These are phyloP conservation scores for Amanita inopinata DNA, from an alignment of 768 basidiomycete genomes.

Conservation along the genomic window DNA sequence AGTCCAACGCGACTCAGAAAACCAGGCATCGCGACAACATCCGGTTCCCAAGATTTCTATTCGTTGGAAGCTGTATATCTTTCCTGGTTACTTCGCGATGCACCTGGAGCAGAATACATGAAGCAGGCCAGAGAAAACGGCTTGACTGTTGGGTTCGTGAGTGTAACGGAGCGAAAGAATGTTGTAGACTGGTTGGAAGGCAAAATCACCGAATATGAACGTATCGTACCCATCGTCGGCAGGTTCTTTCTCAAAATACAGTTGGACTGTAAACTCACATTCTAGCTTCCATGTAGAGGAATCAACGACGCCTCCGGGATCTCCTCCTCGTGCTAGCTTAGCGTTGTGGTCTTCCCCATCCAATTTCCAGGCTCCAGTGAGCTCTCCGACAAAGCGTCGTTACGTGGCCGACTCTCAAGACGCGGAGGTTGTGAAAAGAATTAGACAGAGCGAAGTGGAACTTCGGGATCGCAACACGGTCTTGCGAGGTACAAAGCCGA, in stretches of 20 bases:
- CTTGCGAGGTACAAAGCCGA: constrained; percentile 72
- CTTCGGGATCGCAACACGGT: constrained; percentile 77
- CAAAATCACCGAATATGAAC: constrained; percentile 35
- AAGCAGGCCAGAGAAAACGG: constrained; percentile 72
- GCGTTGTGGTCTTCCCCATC: constrained; percentile 20
- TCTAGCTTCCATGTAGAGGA: constrained; percentile 22
- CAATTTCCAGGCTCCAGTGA: constrained; percentile 20
- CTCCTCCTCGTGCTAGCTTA: constrained; percentile 20
- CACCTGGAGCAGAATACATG: constrained; percentile 79
- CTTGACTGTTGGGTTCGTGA: constrained; percentile 66
- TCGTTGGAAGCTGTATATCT: constrained; percentile 75
- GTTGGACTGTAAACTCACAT: neutral
- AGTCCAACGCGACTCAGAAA: constrained; percentile 72
- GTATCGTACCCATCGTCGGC: constrained; percentile 39
- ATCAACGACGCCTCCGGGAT: constrained; percentile 49
- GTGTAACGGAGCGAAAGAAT: constrained; percentile 78
- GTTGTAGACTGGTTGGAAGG: constrained; percentile 84
- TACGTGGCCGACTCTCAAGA: constrained; percentile 76
- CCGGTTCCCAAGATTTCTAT: constrained; percentile 56
- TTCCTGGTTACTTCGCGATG: constrained; percentile 72
- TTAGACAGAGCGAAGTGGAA: constrained; percentile 68
- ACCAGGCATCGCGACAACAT: constrained; percentile 35
- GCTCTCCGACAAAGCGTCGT: constrained; percentile 57
- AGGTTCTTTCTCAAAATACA: constrained; percentile 13
- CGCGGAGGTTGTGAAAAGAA: constrained; percentile 79